Conservation (phyloP, 1,284 basidiomycete species). For the Ceratobasidium papillatum region DNA sequence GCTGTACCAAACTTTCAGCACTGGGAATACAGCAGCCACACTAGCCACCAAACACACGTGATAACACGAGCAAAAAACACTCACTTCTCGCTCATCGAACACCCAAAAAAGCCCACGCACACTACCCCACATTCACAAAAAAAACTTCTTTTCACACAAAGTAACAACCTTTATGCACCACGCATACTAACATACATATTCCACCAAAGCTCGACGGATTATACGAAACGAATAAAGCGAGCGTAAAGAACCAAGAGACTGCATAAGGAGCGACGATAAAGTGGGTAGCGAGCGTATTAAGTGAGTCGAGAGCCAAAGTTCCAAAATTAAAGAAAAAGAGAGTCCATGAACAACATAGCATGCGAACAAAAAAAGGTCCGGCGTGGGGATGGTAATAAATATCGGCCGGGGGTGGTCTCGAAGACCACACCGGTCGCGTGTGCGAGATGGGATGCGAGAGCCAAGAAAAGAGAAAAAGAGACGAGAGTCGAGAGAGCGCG, state of each 20-base stretch:
- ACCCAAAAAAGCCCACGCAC: no score
- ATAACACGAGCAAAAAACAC: background rate
- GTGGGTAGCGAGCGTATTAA: constrained; percentile 1
- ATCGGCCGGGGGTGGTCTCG: background rate
- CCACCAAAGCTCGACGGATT: background rate
- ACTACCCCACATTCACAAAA: background rate
- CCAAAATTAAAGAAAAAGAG: background rate
- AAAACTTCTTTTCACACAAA: background rate
- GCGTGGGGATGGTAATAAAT: constrained; percentile 2
- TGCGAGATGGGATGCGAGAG: background rate
- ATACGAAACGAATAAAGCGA: background rate
- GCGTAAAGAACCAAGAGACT: background rate
- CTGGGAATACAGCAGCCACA: background rate
- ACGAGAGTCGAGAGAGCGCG: constrained; percentile 6
- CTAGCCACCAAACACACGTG: background rate
- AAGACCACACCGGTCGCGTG: background rate
- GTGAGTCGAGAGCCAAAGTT: background rate
- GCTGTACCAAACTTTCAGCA: no score
- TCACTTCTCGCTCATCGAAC: background rate
- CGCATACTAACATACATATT: background rate
- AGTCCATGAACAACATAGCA: background rate
- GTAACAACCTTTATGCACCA: background rate
- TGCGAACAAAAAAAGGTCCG: background rate
- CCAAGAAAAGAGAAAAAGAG: background rate
- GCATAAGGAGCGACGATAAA: constrained; percentile 6